Base-by-base conservation (phyloP, 495 filamentous ascomycete genomes). In the Hypoxylon intermedium region DNA sequence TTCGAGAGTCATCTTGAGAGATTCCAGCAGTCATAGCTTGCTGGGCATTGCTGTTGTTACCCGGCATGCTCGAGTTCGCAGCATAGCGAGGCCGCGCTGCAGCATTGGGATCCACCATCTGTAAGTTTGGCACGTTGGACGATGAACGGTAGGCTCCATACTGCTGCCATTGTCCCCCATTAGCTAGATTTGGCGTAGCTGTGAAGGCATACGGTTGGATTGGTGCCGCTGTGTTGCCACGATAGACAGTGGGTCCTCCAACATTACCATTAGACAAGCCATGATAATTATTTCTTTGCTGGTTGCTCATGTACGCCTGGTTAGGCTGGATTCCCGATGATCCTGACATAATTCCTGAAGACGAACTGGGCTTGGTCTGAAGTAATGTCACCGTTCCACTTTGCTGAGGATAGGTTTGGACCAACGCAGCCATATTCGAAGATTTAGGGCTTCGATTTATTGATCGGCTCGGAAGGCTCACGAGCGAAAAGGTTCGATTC, bases 171-270 rank as follows among this genome's bases (percentile, higher is more conserved):
- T 85, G 75, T 69, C 68, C 72, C 15, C 77, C 71, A 58, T 79
- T 83, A 33, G 79, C 82, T 58, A 90, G 76, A 62, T 82, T 85
- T 18, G 92, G 89, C 48, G 91, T 89, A 67, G 80, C 83, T 26
- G 85, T 89, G 74, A 94, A 96, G 26, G 90, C 89, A 76, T 97
- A 97, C 9, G 91, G 90, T 65, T 92, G 89, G 41, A 89, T 82
- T 21, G 88, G 85, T 47, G 86, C 85, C 54, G 83, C 75, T 40
- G 85, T 80, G 67, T 87, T 82, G 61, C 84, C 83, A 74, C 90
- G 85, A 77, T 95, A 96, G 57, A 72, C 82, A 53, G 80, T 77
- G 47, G 83, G 78, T 46, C 74, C 67, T 24, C 62, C 79, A 69
- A 77, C 77, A 26, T 74, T 76, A 34, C 77, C 74, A 34, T 77